Evolutionary conservation across 768 basidiomycete species (phyloP), one percentile per base, ranked within the genome.

Genomic region (Crassisporium funariophilum): DNA sequence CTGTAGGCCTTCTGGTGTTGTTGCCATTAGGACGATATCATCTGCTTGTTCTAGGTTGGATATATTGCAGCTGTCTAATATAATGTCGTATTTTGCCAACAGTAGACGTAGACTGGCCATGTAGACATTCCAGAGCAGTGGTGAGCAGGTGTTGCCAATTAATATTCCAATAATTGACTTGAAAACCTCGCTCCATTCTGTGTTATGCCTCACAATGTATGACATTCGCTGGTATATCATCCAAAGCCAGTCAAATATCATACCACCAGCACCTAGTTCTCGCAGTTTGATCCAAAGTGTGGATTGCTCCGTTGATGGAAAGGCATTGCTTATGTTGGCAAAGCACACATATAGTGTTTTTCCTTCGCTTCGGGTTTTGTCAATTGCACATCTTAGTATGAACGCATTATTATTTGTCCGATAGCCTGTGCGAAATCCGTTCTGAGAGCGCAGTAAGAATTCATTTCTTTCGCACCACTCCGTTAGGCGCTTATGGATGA

Each of bases 401-500:
- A 54, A 53, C 3, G 38, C 37, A 41, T 54, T 54, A 43, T 59
- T 50, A 15, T 39, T 52, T 34, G 58, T 59, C 2, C 53, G 49
- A 35, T 44, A 27, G 6, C 37, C 42, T 15, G n/a, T 44, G 8
- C 52, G 45, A 27, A 60, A 57, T 4, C 55, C 58, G 43, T 60
- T 60, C 31, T 59, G 57, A n/a, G 4, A 48, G 44, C 7, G 42
- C 45, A 0, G 55, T n/a, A n/a, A n/a, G n/a, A n/a, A n/a, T n/a
- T n/a, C n/a, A n/a, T n/a, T n/a, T n/a, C n/a, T n/a, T n/a, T n/a
- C n/a, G n/a, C n/a, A n/a, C n/a, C n/a, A n/a, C n/a, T n/a, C n/a
- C n/a, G n/a, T n/a, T n/a, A n/a, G 55, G 12, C 63, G 46, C 5
- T 33, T 25, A 8, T 63, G 58, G 4, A 65, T 57, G 12, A 68